Evolutionary conservation across 2,329 filamentous ascomycete genomes (phyloP), one percentile per base, ranked within the genome.

Genomic region (Alternaria sp.): DNA sequence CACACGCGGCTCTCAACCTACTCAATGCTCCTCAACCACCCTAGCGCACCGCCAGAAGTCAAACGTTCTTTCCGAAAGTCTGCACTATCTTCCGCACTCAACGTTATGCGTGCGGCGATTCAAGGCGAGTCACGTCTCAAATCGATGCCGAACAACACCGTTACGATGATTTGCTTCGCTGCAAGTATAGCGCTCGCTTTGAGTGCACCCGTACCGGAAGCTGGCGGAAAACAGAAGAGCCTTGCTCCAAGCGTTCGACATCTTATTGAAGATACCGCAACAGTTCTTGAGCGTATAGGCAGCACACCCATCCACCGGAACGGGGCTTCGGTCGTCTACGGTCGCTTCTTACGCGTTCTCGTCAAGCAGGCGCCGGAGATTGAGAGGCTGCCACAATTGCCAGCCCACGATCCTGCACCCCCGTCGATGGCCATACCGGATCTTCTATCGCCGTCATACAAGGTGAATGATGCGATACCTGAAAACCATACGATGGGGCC

Each of bases 81-180:
- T 0, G 89, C 90, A 1, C 83, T 93, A 0, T 91, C 90, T 0
- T 90, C 90, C 0, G 89, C 91, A 0, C 79, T 93, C n/a, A 92
- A 91, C 61, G 91, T 93, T 5, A 87, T 93, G 83, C 87, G 90
- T 21, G 89, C 89, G 2, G 90, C 90, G 0, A 91, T 92, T 6
- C 90, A 92, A 76, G 90, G 90, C 32, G 90, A 93, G 73, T 82
- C 84, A 0, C 86, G 90, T 64, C 83, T 93, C 0, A 88, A 88
- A 59, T 92, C 90, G 0, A 93, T 93, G 90, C 90, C 90, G 0
- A 93, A 93, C 77, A 93, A 93, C 69, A 92, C 90, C 0, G 87
- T 90, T 59, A 91, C 92, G 67, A 93, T 93, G 91, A 91, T 93
- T 12, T 91, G 90, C 1, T 92, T 92, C 67, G 90, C 90, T 0